phyloP scores from a whole-genome alignment of 2,329 filamentous ascomycete genomes.

The Epichloe sylvatica region DNA sequence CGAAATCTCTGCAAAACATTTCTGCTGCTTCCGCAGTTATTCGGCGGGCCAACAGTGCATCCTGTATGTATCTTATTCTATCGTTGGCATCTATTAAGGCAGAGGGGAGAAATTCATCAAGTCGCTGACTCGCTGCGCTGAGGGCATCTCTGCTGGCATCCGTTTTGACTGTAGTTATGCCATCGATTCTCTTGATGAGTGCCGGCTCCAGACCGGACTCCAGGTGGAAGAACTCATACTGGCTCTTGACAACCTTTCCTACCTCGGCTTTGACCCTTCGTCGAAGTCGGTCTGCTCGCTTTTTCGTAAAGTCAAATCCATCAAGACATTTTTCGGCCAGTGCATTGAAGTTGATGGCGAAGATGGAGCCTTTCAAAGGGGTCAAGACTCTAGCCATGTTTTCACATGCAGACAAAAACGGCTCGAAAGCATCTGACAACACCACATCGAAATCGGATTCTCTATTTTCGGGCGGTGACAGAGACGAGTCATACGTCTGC shows the following conservation, averaged over 20 bases:
- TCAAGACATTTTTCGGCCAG: conserved; percentile 42
- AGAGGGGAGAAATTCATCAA: conserved; percentile 86
- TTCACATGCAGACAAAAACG: conserved; percentile 65
- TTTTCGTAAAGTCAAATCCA: conserved; percentile 49
- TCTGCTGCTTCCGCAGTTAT: conserved; percentile 75
- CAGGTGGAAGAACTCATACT: conserved; percentile 58
- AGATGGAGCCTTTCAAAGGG: conserved; percentile 49
- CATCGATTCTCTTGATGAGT: conserved; percentile 38
- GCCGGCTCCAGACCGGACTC: conserved; percentile 60
- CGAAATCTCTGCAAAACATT: conserved; percentile 76
- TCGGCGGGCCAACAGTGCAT: conserved; percentile 54
- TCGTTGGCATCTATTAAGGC: conserved; percentile 86
- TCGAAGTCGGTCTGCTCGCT: conserved; percentile 40
- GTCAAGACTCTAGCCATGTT: conserved; percentile 50
- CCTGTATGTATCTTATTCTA: conserved; percentile 60
- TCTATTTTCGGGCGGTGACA: conserved; percentile 43
- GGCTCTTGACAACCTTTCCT: conserved; percentile 47
- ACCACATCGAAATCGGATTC: conserved; percentile 62
- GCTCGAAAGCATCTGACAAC: conserved; percentile 67
- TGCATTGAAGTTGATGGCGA: conserved; percentile 58
- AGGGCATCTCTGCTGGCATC: conserved; percentile 40
- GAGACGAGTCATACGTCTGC: conserved; percentile 74
- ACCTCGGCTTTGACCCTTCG: conserved; percentile 40
- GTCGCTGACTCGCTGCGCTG: conserved; percentile 52
- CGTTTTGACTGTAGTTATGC: conserved; percentile 15